Base-by-base conservation (phyloP, 176 grass and related monocot species). In the Miscanthus lutarioriparius region DNA sequence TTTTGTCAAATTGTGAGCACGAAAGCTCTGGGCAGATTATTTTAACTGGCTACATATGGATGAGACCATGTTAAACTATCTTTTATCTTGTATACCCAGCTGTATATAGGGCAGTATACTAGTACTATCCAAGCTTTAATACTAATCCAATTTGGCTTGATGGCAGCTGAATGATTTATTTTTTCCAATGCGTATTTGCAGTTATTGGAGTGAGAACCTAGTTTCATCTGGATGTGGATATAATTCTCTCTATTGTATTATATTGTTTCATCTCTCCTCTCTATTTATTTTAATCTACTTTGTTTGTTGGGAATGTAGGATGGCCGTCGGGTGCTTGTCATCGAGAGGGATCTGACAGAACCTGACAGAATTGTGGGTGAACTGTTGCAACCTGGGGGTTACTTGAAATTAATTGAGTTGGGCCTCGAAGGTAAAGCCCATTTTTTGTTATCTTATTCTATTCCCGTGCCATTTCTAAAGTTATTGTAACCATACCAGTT, bases 351-450 rank as follows among this genome's bases (percentile, higher is more conserved):
- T 67, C 81, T 99, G 44, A 91, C 91, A 77, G 93, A 99, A 51
- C 96, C 96, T 3, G 96, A 96, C 84, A 89, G 96, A 88, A 99
- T 99, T 64, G 96, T 99, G 36, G 96, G 96, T 64, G 96, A 99
- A 87, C 82, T 99, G 14, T 86, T 99, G 75, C 96, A 99, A 64
- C 96, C 96, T 30, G 96, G 96, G 65, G 96, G 96, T 64, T 99
- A 96, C 79, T 74, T 99, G 63, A 99, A 90, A 87, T 83, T 99
- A 82, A 85, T 99, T 4, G 96, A 99, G 76, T 70, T 99, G 84
- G 93, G 82, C 78, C 90, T 99, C 25, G 43, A 96, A 72, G 96
- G 96, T 99, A 90, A 91, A 87, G 49, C 44, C 43, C 71, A 26
- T 68, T 4, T 35, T 67, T 13, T n/a, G 5, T 73, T 65, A 32